These are phyloP conservation scores for Saccharum spontaneum DNA, from an alignment of 176 grass and related monocot species.

Conservation along the genomic window DNA sequence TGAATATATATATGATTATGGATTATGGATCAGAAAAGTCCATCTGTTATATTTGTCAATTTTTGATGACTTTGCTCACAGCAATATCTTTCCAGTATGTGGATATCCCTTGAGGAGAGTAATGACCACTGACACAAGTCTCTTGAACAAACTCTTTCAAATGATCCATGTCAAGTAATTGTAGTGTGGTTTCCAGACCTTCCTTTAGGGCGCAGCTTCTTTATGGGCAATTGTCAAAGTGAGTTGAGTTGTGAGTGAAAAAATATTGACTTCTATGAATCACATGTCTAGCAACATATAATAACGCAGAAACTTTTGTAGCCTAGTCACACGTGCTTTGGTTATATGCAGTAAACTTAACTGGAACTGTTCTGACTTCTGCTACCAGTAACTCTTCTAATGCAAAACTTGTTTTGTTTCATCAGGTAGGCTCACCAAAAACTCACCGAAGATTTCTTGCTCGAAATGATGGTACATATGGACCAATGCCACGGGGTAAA, in stretches of 20 bases:
- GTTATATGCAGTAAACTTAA: conserved; percentile 18
- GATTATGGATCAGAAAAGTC: not conserved
- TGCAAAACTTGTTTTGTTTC: not conserved
- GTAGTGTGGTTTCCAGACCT: conserved; percentile 4
- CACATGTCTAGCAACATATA: not conserved
- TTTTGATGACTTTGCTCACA: not conserved
- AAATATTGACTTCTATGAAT: not conserved
- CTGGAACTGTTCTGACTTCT: not conserved
- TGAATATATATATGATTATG: not conserved
- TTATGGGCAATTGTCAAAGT: not conserved
- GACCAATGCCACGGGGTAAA: conserved; percentile 81
- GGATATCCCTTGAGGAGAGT: not conserved
- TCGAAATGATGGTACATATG: conserved; percentile 83
- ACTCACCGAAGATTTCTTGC: conserved; percentile 95
- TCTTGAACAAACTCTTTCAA: not conserved
- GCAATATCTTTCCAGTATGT: not conserved
- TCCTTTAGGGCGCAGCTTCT: not conserved
- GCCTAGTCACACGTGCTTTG: not conserved
- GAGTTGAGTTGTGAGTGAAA: not conserved
- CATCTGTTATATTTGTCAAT: not conserved
- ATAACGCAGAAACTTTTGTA: not conserved
- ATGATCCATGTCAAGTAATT: not conserved
- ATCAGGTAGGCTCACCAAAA: conserved; percentile 93
- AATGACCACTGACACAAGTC: not conserved
- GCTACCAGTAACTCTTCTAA: conserved; percentile 1